phyloP scores from a whole-genome alignment of 2,329 filamentous ascomycete species.

The Dactylellina leptospora region DNA sequence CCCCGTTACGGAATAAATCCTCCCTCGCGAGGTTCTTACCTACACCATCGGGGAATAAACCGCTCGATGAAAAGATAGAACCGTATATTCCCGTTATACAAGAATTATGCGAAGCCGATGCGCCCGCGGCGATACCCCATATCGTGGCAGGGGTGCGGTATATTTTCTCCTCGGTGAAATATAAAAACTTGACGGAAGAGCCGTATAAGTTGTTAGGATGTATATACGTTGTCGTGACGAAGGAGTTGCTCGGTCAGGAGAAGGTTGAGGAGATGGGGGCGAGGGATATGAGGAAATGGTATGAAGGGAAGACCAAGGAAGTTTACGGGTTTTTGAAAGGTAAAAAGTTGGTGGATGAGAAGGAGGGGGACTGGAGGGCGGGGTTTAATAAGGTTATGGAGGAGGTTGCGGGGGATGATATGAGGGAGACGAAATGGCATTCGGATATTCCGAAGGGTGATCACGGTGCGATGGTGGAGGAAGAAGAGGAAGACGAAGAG shows the following conservation, averaged over 20 bases:
- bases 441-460: conserved; percentile 51
- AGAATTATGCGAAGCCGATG: conserved; percentile 10
- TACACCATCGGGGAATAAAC: background rate
- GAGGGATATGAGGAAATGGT: conserved; percentile 33
- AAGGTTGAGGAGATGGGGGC: conserved; percentile 6
- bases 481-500: conserved; percentile 17
- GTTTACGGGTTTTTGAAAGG: conserved; percentile 54
- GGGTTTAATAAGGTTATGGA: conserved; percentile 52
- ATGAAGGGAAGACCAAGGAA: conserved; percentile 48
- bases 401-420: conserved; percentile 54
- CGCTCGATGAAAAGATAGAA: conserved; percentile 14
- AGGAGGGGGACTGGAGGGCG: conserved; percentile 47
- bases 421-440: conserved; percentile 55
- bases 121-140: conserved; percentile 11
- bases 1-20: conserved; percentile 8
- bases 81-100: conserved; percentile 17
- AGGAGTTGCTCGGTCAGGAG: conserved; percentile 52
- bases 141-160: conserved; percentile 15
- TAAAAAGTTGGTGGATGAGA: conserved; percentile 48
- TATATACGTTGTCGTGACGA: conserved; percentile 54
- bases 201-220: conserved; percentile 30
- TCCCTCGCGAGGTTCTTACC: conserved; percentile 4
- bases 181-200: conserved; percentile 33
- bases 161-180: conserved; percentile 15
- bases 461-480: conserved; percentile 23